Percentiles rank a stretch among this genome's conserved stretches.
phyloP scores from a whole-genome alignment of 768 basidiomycete species.

The Tricholoma sp. region DNA sequence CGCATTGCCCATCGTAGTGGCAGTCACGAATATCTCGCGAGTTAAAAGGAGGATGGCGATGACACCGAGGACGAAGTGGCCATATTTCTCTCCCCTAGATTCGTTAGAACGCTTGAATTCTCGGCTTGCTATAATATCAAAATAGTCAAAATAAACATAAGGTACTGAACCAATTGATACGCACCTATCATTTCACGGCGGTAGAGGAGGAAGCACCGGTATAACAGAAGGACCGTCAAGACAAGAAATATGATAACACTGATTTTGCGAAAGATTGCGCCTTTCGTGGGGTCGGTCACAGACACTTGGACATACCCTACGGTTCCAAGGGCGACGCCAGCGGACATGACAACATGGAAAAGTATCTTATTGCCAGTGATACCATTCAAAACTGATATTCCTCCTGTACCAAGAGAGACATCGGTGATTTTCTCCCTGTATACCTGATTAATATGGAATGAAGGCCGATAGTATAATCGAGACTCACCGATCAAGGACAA shows the following conservation, averaged over 20 bases:
- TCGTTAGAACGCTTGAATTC: constrained; percentile 1
- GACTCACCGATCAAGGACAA: constrained; percentile 28
- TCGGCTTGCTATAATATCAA: not conserved
- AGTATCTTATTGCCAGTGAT: constrained; percentile 24
- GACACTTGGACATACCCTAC: constrained; percentile 18
- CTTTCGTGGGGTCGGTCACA: constrained; percentile 11
- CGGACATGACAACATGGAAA: constrained; percentile 24
- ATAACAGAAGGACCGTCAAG: constrained; percentile 28
- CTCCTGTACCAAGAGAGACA: constrained; percentile 1
- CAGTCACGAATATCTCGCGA: constrained; percentile 16
- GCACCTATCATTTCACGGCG: constrained; percentile 16
- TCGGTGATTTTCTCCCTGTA: constrained; percentile 18
- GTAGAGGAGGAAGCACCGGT: constrained; percentile 22
- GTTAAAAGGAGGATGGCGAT: constrained; percentile 19
- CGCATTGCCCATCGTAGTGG: constrained; percentile 14
- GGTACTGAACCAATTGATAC: not conserved
- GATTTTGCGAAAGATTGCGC: constrained; percentile 23
- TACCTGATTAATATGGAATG: not conserved
- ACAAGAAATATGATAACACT: constrained; percentile 33
- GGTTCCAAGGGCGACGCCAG: constrained; percentile 31
- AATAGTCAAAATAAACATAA: not conserved
- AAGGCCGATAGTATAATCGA: not conserved
- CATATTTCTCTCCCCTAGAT: constrained; percentile 13
- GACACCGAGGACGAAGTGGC: constrained; percentile 13
- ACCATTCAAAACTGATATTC: constrained; percentile 10